Evolutionary conservation across 768 basidiomycete species (phyloP).

Genomic region (Psilocybe cyanescens): DNA sequence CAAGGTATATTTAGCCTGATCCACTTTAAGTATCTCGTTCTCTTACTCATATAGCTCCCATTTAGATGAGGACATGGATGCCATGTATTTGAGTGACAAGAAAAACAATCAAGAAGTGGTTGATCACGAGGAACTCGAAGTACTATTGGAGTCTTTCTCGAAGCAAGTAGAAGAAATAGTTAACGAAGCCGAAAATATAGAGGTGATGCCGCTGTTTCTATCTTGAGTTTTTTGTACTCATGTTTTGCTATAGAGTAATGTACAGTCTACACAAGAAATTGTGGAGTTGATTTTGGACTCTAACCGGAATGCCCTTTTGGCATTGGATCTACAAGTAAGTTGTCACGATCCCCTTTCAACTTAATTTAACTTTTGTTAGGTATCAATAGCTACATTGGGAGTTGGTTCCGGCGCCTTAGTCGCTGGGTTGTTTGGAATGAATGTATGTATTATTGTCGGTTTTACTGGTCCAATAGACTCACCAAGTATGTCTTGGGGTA

Average conservation of each 20-base stretch:
- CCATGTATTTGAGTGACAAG: slow-evolving; percentile 95
- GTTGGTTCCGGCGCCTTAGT: slow-evolving; percentile 89
- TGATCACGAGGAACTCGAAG: slow-evolving; percentile 93
- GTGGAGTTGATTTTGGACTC: slow-evolving; percentile 96
- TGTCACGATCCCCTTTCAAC: neutral
- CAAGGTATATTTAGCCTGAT: slow-evolving; percentile 61
- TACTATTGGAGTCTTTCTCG: slow-evolving; percentile 91
- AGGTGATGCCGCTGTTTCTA: slow-evolving; percentile 46
- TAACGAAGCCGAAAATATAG: slow-evolving; percentile 87
- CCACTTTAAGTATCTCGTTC: neutral
- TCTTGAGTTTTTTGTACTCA: slow-evolving; percentile 5
- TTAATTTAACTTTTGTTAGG: slow-evolving; percentile 41
- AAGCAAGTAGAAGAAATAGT: slow-evolving; percentile 98
- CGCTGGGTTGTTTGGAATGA: slow-evolving; percentile 96
- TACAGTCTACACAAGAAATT: slow-evolving; percentile 97
- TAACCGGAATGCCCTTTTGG: slow-evolving; percentile 90
- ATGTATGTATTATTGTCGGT: slow-evolving; percentile 55
- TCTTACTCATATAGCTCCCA: neutral
- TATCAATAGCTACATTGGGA: slow-evolving; percentile 95
- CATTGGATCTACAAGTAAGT: slow-evolving; percentile 84
- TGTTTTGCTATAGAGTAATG: slow-evolving; percentile 64
- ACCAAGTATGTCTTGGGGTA: slow-evolving; percentile 12
- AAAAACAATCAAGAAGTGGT: slow-evolving; percentile 63
- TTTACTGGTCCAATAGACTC: slow-evolving; percentile 2
- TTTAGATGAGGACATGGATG: slow-evolving; percentile 91